A percentile compares a stretch with the other conserved stretches of the same genome.
Evolutionary conservation across 164 flowering plant genomes (phyloP).

Genomic region (Warburgia ugandensis): DNA sequence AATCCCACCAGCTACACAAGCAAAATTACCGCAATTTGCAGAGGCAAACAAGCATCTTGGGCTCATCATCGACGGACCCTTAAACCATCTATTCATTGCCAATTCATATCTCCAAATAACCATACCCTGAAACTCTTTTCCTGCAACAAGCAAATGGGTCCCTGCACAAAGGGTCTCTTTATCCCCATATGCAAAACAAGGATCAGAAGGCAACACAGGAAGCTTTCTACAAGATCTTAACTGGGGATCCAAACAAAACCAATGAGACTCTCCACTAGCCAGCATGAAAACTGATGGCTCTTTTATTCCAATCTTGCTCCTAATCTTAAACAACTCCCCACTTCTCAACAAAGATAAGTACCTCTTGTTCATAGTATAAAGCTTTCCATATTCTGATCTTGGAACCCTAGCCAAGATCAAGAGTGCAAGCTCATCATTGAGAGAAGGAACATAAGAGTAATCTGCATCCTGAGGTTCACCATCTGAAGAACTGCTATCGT

Average conservation of each 20-base stretch:
- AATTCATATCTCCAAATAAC: constrained; percentile 70
- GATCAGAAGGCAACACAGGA: constrained; percentile 52
- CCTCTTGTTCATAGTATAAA: constrained; percentile 40
- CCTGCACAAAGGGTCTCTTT: constrained; percentile 80
- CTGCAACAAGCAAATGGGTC: constrained; percentile 72
- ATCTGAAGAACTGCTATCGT: too few relatives aligned
- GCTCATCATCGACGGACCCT: constrained; percentile 56
- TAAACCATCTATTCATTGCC: constrained; percentile 46
- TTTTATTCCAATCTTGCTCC: constrained; percentile 33
- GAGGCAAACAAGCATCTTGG: constrained; percentile 81
- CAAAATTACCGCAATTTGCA: constrained; percentile 49
- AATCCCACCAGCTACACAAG: constrained; percentile 75
- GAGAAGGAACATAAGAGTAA: constrained; percentile 42
- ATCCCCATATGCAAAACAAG: constrained; percentile 44
- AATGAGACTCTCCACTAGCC: constrained; percentile 46
- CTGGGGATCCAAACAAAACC: constrained; percentile 57
- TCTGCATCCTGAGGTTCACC: constrained; percentile 95
- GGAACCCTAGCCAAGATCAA: constrained; percentile 60
- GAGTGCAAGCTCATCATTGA: constrained; percentile 51
- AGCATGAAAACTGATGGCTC: constrained; percentile 64
- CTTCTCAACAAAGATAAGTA: constrained; percentile 27
- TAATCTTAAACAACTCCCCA: constrained; percentile 51
- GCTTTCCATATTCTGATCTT: constrained; percentile 46
- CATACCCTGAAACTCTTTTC: constrained; percentile 47
- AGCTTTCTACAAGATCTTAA: constrained; percentile 38